phyloP scores from a whole-genome alignment of 768 basidiomycete species.

The Agaricus blazei region DNA sequence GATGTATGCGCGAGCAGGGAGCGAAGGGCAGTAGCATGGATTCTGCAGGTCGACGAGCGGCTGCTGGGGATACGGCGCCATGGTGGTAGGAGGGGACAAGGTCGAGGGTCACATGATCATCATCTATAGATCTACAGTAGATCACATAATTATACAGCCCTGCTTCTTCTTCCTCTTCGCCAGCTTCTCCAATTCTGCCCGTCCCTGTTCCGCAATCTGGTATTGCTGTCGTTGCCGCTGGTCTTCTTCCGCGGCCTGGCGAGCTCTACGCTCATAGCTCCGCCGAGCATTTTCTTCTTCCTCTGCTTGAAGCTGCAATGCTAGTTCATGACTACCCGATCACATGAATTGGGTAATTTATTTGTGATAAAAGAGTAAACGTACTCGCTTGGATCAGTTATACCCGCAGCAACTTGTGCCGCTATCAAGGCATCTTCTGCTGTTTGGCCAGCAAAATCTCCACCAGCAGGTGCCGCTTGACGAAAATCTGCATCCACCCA shows the following conservation, averaged over 20 bases:
- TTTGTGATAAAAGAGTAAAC: conserved; percentile 19
- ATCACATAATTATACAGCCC: conserved; percentile 53
- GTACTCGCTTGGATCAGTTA: conserved; percentile 57
- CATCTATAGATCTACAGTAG: not conserved
- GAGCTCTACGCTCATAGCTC: conserved; percentile 27
- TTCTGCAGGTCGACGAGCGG: conserved; percentile 49
- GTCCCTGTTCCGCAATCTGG: conserved; percentile 20
- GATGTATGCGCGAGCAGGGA: conserved; percentile 43
- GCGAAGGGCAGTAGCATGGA: conserved; percentile 51
- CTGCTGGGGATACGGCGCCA: conserved; percentile 4
- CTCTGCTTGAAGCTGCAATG: conserved; percentile 73
- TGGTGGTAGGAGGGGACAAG: not conserved
- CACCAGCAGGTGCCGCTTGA: conserved; percentile 62
- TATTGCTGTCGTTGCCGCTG: too few relatives aligned
- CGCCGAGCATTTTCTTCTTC: conserved; percentile 57
- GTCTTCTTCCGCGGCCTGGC: conserved; percentile 10
- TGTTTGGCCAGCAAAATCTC: conserved; percentile 74
- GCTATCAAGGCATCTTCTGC: conserved; percentile 55
- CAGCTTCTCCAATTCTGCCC: conserved; percentile 19
- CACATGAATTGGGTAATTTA: not conserved
- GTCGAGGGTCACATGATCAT: not conserved
- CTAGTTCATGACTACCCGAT: conserved; percentile 55
- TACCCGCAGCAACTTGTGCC: conserved; percentile 33
- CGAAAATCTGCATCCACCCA: conserved; percentile 77
- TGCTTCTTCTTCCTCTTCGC: conserved; percentile 39